A percentile compares a stretch with the other conserved stretches of the same genome.
Conservation (phyloP, 345 rosid genomes). For the Cochlearia excelsa region DNA sequence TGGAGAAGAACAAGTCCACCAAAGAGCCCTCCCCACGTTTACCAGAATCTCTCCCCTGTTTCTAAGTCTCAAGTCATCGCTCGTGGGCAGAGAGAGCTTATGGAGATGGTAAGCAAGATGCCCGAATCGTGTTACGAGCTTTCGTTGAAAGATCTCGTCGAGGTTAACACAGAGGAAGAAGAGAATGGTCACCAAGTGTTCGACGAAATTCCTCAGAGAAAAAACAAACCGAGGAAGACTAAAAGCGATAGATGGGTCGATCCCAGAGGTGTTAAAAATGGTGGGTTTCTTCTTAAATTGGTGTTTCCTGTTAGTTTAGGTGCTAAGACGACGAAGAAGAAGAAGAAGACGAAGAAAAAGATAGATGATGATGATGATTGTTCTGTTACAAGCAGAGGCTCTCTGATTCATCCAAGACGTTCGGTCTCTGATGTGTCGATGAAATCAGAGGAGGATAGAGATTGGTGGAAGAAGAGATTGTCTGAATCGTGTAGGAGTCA, state of each 20-base stretch:
- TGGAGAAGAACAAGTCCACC: conserved; percentile 63
- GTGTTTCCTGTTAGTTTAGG: conserved; percentile 58
- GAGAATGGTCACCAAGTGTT: conserved; percentile 25
- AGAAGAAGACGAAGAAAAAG: conserved; percentile 21
- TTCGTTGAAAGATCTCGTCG: conserved; percentile 78
- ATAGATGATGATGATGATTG: conserved; percentile 26
- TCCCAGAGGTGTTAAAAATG: conserved; percentile 45
- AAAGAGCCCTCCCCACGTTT: conserved; percentile 41
- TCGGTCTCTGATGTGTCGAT: conserved; percentile 38
- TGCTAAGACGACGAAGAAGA: conserved; percentile 44
- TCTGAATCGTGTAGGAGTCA: conserved; percentile 43
- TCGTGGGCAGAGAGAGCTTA: conserved; percentile 83
- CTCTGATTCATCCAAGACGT: conserved; percentile 46
- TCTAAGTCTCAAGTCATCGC: conserved; percentile 71
- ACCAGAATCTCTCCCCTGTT: conserved; percentile 53
- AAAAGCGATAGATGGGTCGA: conserved; percentile 35
- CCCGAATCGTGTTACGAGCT: conserved; percentile 90
- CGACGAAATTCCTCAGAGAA: conserved; percentile 25
- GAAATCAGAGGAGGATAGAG: conserved; percentile 52
- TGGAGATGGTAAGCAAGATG: conserved; percentile 90
- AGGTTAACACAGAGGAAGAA: conserved; percentile 39
- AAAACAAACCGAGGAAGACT: conserved; percentile 25
- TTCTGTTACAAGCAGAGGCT: conserved; percentile 23
- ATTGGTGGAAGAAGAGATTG: conserved; percentile 65
- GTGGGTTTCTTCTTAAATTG: conserved; percentile 71